These are phyloP conservation scores for Fusarium sp. DNA, from an alignment of 2,329 filamentous ascomycete species.

Conservation along the genomic window DNA sequence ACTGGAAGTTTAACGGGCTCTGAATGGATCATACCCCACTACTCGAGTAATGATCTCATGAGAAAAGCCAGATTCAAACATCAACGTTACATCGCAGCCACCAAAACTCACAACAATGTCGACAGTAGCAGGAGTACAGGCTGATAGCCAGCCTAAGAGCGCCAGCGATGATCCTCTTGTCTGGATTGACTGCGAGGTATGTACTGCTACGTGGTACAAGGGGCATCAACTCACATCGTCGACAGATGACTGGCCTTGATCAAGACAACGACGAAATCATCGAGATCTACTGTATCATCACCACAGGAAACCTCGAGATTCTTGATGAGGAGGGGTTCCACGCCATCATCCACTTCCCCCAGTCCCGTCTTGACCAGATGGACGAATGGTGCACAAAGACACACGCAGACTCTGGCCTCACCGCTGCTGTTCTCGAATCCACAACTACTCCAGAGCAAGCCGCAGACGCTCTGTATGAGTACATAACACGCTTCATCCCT, in stretches of 20 bases:
- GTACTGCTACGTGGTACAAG: slow-evolving; percentile 3
- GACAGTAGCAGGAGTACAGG: slow-evolving; percentile 13
- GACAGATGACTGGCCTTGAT: slow-evolving; percentile 82
- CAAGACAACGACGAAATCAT: slow-evolving; percentile 83
- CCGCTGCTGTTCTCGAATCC: slow-evolving; percentile 76
- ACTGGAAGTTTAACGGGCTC: slow-evolving; percentile 11
- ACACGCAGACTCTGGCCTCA: slow-evolving; percentile 84
- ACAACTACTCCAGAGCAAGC: slow-evolving; percentile 76
- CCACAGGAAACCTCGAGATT: slow-evolving; percentile 78
- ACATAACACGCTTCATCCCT: slow-evolving; percentile 78
- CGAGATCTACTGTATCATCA: slow-evolving; percentile 92
- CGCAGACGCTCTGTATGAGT: slow-evolving; percentile 75
- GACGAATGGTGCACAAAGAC: slow-evolving; percentile 87
- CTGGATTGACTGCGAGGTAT: slow-evolving; percentile 78
- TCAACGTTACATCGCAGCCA: slow-evolving; percentile 27
- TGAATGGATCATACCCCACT: slow-evolving; percentile 18
- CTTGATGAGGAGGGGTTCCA: slow-evolving; percentile 83
- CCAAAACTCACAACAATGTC: slow-evolving; percentile 20
- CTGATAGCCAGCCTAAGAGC: slow-evolving; percentile 36
- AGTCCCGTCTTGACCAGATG: slow-evolving; percentile 77
- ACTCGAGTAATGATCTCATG: slow-evolving; percentile 16
- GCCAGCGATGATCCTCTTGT: slow-evolving; percentile 69
- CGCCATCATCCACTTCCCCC: slow-evolving; percentile 76
- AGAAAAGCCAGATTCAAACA: background rate
- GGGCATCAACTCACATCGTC: slow-evolving; percentile 16